These are phyloP conservation scores for Holtermannia corniformis DNA, from an alignment of 768 basidiomycete species.

Conservation along the genomic window DNA sequence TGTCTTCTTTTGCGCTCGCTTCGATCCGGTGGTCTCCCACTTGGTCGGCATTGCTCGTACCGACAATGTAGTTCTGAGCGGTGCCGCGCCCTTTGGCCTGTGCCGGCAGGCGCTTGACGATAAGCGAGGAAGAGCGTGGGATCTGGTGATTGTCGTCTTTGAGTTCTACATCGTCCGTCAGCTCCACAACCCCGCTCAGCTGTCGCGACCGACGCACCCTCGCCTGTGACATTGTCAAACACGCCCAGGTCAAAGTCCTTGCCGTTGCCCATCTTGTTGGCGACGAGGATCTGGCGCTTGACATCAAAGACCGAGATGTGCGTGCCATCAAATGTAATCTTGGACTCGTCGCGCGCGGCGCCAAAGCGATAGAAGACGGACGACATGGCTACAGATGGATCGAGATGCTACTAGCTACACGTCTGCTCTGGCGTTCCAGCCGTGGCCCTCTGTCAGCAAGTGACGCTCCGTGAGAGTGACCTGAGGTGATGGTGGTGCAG, in stretches of 20 bases:
- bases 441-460: neutral
- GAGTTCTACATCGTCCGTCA: slow-evolving; percentile 53
- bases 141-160: slow-evolving; percentile 85
- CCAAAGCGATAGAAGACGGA: slow-evolving; percentile 98
- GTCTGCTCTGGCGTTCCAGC: too few species aligned
- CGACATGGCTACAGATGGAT: slow-evolving; percentile 45
- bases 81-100: slow-evolving; percentile 42
- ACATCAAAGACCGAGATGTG: slow-evolving; percentile 98
- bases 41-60: slow-evolving; percentile 30
- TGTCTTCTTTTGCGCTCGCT: slow-evolving; percentile 25
- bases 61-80: slow-evolving; percentile 43
- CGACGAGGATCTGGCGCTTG: slow-evolving; percentile 95
- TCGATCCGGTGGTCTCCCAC: slow-evolving; percentile 49
- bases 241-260: slow-evolving; percentile 92
- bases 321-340: slow-evolving; percentile 95
- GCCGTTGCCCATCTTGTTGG: slow-evolving; percentile 79
- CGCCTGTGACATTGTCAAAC: slow-evolving; percentile 71
- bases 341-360: slow-evolving; percentile 85
- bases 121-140: slow-evolving; percentile 85
- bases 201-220: slow-evolving; percentile 53
- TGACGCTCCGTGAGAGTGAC: neutral
- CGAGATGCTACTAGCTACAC: neutral
- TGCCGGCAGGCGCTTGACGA: slow-evolving; percentile 83
- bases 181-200: neutral
- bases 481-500: too few species aligned